Evolutionary conservation across 2,329 filamentous ascomycete species (phyloP), one percentile per base, ranked within the genome.

Genomic region (Aspergillus jensenii): DNA sequence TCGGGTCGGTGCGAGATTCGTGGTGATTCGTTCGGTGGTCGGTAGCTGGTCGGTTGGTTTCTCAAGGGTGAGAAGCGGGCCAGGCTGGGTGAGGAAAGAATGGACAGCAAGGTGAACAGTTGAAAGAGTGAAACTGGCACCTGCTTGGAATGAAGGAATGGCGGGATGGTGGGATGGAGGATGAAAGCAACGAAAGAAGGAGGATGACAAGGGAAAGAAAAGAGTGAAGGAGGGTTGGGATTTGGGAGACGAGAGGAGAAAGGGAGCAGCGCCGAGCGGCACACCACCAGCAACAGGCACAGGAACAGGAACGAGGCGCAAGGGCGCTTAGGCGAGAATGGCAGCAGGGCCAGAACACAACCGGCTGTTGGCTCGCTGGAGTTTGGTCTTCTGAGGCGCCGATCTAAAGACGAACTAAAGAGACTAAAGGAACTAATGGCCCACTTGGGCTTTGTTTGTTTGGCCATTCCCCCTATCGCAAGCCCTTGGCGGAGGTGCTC

Each of bases 101-200:
- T 68, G 79, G 76, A 81, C 71, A 71, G 78, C 82, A 75, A 74
- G 69, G 74, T 74, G 75, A 76, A 74, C 81, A 82, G 82, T 83
- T 84, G 74, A 87, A 85, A 77, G 84, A 87, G 81, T 86, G 84
- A 85, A 86, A 83, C 83, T 79, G 81, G 74, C 73, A 78, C 78
- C 74, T 76, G 77, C 78, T 74, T 66, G 59, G 63, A 61, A 64
- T 59, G 59, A 59, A 62, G 62, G 61, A 66, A 61, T 61, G 64
- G 67, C 45, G 65, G 65, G 62, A 62, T 67, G 48, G 39, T 49
- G 19, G 49, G 31, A 23, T 64, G 60, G 65, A 65, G 62, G 62
- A 65, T 61, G 58, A 58, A 62, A 31, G 27, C 27, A 31, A 61
- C 53, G 62, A 60, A 51, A 50, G 52, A 58, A 57, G 53, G 48